Percentiles rank a stretch among this genome's conserved stretches.
phyloP scores from a whole-genome alignment of 2,329 filamentous ascomycete species.

The Capronia epimyces region DNA sequence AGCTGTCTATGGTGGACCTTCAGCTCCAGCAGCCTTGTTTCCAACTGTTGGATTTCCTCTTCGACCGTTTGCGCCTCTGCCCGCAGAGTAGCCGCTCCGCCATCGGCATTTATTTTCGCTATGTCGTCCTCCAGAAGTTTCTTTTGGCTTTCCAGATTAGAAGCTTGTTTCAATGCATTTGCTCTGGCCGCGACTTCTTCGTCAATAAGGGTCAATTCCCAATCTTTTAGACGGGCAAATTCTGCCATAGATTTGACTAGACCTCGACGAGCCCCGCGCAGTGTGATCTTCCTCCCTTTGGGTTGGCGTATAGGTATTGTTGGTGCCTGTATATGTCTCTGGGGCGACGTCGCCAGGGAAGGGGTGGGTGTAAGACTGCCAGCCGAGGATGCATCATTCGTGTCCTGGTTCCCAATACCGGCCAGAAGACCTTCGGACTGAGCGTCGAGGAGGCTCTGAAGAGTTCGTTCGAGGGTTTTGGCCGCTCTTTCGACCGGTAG shows the following conservation, averaged over 20 bases:
- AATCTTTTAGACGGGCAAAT: slow-evolving; percentile 51
- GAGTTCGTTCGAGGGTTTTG: slow-evolving; percentile 50
- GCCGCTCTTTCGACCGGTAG: slow-evolving; percentile 50
- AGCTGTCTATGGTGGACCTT: slow-evolving; percentile 51
- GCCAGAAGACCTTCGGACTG: slow-evolving; percentile 55
- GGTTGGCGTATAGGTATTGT: slow-evolving; percentile 39
- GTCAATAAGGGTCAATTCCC: slow-evolving; percentile 50
- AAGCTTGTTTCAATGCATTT: slow-evolving; percentile 46
- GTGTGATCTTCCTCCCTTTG: slow-evolving; percentile 43
- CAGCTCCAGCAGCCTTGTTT: slow-evolving; percentile 52
- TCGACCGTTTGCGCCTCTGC: slow-evolving; percentile 50
- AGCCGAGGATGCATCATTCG: slow-evolving; percentile 44
- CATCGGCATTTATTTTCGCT: slow-evolving; percentile 43
- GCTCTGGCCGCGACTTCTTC: slow-evolving; percentile 43
- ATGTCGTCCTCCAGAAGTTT: slow-evolving; percentile 49
- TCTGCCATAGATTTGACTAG: slow-evolving; percentile 54
- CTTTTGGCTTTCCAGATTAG: slow-evolving; percentile 48
- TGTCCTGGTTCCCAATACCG: slow-evolving; percentile 37
- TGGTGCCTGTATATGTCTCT: slow-evolving; percentile 33
- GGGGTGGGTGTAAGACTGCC: slow-evolving; percentile 45
- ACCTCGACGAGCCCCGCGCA: slow-evolving; percentile 51
- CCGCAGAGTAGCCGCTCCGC: slow-evolving; percentile 44
- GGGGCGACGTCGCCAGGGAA: slow-evolving; percentile 27
- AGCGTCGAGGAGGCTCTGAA: slow-evolving; percentile 56
- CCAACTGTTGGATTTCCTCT: slow-evolving; percentile 53